Evolutionary conservation across 2,329 filamentous ascomycete genomes (phyloP), one percentile per base, ranked within the genome.

Genomic region (Hypoxylon sp.): DNA sequence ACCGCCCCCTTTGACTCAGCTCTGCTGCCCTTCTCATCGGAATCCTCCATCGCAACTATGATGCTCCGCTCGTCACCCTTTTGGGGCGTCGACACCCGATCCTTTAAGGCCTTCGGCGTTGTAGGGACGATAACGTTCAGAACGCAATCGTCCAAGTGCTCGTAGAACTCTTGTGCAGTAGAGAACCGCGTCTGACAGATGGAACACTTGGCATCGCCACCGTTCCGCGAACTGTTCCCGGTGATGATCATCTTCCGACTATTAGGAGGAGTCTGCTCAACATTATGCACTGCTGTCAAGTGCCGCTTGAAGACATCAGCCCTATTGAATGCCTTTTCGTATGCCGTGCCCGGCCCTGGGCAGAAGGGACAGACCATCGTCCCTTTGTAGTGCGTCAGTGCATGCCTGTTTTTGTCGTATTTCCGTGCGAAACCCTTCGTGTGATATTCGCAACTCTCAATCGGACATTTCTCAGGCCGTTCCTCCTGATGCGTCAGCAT

Each of bases 291-390:
- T 0, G 93, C 91, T 5, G 93, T 97, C 75, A 98, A 81, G 79
- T 98, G 94, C 68, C 94, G 88, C 86, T 97, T 98, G 87, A 98
- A 98, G 68, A 97, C 94, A 73, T 98, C 94, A 64, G 94, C 94
- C 62, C 94, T 89, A 83, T 98, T 97, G 79, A 98, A 98, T 71
- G 92, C 95, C 87, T 97, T 98, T 81, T 97, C 94, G 0, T 92
- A 91, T 6, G 93, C 88, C 3, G 93, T 95, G 3, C 94, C 94
- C 28, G 93, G 93, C 34, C 93, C 93, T 1, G 94, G 93, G 75
- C 94, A 97, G 83, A 97, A 98, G 30, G 93, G 94, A 77, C 94
- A 98, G 23, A 97, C 93, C 94, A 97, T 97, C 52, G 93, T 97
- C 43, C 94, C 94, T 82, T 97, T 97, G 87, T 97, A 98, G 79